A percentile compares a stretch with the other conserved stretches of the same genome.
phyloP scores from a whole-genome alignment of 257 asterid species.

The Solanum rostratum region DNA sequence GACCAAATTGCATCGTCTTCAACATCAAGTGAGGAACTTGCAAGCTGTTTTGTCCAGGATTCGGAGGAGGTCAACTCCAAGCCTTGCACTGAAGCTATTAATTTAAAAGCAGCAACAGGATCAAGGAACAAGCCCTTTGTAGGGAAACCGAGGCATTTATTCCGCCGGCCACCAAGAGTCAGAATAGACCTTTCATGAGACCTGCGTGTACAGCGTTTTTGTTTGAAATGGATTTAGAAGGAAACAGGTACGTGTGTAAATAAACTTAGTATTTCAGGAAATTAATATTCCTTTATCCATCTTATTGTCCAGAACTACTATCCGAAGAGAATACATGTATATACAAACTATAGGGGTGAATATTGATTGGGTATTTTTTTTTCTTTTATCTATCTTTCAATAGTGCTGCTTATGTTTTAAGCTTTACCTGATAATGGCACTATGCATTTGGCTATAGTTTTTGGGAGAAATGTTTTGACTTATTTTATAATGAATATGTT shows the following conservation, averaged over 20 bases:
- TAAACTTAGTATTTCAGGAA: background rate
- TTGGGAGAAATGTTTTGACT: no score
- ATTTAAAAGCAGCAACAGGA: background rate
- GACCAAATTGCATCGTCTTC: background rate
- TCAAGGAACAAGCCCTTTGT: background rate
- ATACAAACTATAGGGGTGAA: background rate
- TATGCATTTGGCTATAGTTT: no score
- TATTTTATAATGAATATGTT: no score
- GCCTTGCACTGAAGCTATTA: background rate
- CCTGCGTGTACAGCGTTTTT: background rate
- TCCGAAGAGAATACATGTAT: background rate
- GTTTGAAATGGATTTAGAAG: background rate
- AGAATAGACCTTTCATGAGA: background rate
- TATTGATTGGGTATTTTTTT: background rate
- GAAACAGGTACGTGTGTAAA: background rate
- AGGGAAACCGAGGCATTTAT: background rate
- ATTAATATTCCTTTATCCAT: background rate
- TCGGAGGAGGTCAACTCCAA: slow-evolving; percentile 36
- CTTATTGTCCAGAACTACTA: background rate
- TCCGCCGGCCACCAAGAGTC: background rate
- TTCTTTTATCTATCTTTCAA: background rate
- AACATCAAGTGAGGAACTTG: slow-evolving; percentile 20
- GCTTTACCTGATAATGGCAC: background rate
- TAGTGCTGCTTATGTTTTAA: background rate
- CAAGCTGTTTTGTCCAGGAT: slow-evolving; percentile 36